Evolutionary conservation across 257 asterid species (phyloP), one percentile per base, ranked within the genome.

Genomic region (Ilex aquifolium): DNA sequence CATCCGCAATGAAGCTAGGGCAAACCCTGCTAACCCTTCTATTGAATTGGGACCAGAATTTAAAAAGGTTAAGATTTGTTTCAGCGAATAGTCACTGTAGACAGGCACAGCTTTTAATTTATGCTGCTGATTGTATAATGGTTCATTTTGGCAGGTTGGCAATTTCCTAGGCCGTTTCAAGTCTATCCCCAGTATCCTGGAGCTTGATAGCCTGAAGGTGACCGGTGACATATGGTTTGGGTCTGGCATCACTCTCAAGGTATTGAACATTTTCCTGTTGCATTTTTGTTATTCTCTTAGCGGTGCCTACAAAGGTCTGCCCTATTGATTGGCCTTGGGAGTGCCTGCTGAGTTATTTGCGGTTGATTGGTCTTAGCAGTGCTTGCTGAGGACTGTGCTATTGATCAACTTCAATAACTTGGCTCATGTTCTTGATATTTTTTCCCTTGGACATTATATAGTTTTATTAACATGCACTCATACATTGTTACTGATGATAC

Each of bases 21-120:
- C 82, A 10, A 90, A 90, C 66, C 95, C 97, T 64, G 69, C 85
- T 42, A 93, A 93, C 71, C 99, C 99, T 58, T 60, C 90, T 39
- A 84, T 90, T 73, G 99, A 93, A 32, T 67, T 93, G 86, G 99
- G 99, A 51, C 97, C 97, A 50, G 99, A 90, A 73, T 93, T 90
- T 70, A 93, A 93, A 87, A 93, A 93, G 99, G 99, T 90, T 44
- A 44, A 60, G 36, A 76, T 67, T 60, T 16, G 15, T 65, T 57
- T 16, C 51, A 12, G 17, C 71, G 66, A 44, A 52, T 40, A 53
- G 31, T 51, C 60, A 14, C 59, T 12, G 53, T 50, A 2, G 27
- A 17, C 60, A 50, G 31, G 27, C 65, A 29, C 15, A 5, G 13
- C 56, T 53, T 49, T 70, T 4, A 63, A 30, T 65, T 60, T 49